A percentile compares a stretch with the other conserved stretches of the same genome.
Conservation (phyloP, 2,329 filamentous ascomycete genomes). For the Colletotrichum lupini region DNA sequence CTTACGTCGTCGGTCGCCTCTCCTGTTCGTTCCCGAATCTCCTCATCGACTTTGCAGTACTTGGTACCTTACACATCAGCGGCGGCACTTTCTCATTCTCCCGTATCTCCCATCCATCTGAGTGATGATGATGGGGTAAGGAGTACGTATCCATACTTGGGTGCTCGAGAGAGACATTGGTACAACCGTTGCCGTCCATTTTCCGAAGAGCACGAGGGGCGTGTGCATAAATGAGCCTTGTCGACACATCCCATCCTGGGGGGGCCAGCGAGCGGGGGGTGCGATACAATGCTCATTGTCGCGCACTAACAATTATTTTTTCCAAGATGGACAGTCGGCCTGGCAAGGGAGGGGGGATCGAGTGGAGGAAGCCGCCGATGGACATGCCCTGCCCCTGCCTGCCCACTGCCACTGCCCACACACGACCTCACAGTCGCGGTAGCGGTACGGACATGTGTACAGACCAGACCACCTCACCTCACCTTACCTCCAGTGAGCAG, state of each 20-base stretch:
- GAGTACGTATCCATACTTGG: constrained; percentile 1
- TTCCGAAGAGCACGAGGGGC: neutral
- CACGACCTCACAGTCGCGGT: neutral
- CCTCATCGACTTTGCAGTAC: neutral
- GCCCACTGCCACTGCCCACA: constrained; percentile 17
- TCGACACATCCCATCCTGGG: constrained; percentile 25
- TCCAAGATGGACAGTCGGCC: constrained; percentile 11
- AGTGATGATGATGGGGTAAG: neutral
- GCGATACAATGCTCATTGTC: constrained; percentile 23
- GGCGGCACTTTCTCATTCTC: neutral
- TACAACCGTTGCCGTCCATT: neutral
- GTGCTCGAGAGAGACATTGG: neutral
- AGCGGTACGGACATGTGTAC: neutral
- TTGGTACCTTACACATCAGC: neutral
- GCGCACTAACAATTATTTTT: constrained; percentile 36
- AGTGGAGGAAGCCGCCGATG: constrained; percentile 32
- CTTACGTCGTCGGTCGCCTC: neutral
- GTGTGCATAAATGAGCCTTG: constrained; percentile 17
- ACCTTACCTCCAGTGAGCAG: neutral
- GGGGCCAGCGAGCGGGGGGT: constrained; percentile 4
- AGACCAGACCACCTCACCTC: no score
- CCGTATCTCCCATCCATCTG: neutral
- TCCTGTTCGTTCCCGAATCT: no score
- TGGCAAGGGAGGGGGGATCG: constrained; percentile 28
- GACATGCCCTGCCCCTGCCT: constrained; percentile 25